Evolutionary conservation across 192 early-diverging fungal genomes (phyloP).

Genomic region (Lobosporangium transversale): DNA sequence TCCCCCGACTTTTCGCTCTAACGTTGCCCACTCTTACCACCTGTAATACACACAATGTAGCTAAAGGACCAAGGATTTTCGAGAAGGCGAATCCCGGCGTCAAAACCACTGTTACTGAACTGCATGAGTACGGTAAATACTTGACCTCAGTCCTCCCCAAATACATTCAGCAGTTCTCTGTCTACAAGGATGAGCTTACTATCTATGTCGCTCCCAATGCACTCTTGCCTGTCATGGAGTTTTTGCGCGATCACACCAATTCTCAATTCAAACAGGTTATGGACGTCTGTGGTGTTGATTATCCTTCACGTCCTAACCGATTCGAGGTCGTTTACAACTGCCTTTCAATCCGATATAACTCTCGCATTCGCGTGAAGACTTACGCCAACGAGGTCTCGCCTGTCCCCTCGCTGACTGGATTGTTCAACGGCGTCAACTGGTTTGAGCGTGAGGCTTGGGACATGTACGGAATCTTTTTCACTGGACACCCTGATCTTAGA

Average conservation of each 20-base stretch:
- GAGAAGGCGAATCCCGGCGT: constrained; percentile 37
- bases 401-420: constrained; percentile 85
- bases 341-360: constrained; percentile 86
- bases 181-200: constrained; percentile 99
- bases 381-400: constrained; percentile 91
- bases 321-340: constrained; percentile 98
- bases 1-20: too few relatives aligned
- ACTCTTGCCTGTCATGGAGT: constrained; percentile 81
- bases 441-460: constrained; percentile 98
- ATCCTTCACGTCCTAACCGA: constrained; percentile 89
- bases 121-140: constrained; percentile 92
- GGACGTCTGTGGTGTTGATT: constrained; percentile 93
- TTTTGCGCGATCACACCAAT: constrained; percentile 93
- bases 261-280: constrained; percentile 92
- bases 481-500: constrained; percentile 94
- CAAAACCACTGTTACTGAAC: constrained; percentile 48
- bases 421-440: constrained; percentile 94
- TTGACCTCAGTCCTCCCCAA: constrained; percentile 88
- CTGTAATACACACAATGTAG: too few relatives aligned
- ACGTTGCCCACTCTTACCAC: too few relatives aligned
- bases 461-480: constrained; percentile 98
- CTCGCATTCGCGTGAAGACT: constrained; percentile 97
- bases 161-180: constrained; percentile 95
- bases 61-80: constrained; percentile 49
- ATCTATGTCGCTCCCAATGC: constrained; percentile 90